phyloP scores from a whole-genome alignment of 495 filamentous ascomycete genomes.

The Rostrohypoxylon terebratum region DNA sequence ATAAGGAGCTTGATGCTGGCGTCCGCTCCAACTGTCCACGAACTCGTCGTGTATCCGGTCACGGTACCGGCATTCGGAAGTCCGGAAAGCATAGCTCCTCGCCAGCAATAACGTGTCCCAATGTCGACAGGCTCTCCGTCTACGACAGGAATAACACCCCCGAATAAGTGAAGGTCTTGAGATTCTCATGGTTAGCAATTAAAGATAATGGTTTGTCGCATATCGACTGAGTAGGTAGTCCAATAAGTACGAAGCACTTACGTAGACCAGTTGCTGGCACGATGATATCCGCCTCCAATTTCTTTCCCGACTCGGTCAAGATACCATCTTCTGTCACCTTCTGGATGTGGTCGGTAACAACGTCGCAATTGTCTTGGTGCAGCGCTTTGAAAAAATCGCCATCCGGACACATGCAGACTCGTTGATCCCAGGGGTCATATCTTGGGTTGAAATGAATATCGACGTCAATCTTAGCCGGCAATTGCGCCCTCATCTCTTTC shows the following conservation, averaged over 20 bases:
- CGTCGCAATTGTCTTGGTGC: conserved; percentile 65
- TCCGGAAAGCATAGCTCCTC: conserved; percentile 59
- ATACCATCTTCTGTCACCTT: conserved; percentile 70
- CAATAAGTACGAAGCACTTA: conserved; percentile 9
- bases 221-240: neutral
- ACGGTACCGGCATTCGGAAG: conserved; percentile 54
- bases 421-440: conserved; percentile 80
- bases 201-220: no score
- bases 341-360: conserved; percentile 77
- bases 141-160: conserved; percentile 62
- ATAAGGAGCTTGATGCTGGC: conserved; percentile 49
- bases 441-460: conserved; percentile 77
- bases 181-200: neutral
- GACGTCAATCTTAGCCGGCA: conserved; percentile 67
- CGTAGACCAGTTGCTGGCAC: conserved; percentile 78
- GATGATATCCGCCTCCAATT: conserved; percentile 76
- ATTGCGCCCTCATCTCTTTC: conserved; percentile 56
- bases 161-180: conserved; percentile 65
- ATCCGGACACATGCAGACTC: conserved; percentile 75
- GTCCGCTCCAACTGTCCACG: conserved; percentile 65
- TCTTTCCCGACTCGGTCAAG: conserved; percentile 64
- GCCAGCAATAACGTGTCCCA: conserved; percentile 62
- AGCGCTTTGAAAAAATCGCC: conserved; percentile 78
- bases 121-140: conserved; percentile 66
- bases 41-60: conserved; percentile 62